Evolutionary conservation across 805 yeast genomes (phyloP).

Genomic region (Hanseniaspora taiwanica): DNA sequence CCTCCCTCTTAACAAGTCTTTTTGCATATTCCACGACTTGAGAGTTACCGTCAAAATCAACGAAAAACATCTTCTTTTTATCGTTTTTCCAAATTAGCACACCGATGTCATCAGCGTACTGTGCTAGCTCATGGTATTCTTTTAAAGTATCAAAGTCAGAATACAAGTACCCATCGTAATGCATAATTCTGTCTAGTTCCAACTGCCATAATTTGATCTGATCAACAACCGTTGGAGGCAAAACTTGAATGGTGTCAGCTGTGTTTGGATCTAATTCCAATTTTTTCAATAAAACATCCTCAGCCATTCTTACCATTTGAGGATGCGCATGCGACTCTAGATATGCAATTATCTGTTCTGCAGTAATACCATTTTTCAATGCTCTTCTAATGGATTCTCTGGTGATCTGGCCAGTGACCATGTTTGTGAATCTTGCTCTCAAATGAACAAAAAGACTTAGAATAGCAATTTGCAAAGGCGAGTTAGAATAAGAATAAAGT

Average conservation of each 20-base stretch:
- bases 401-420: conserved; percentile 88
- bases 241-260: conserved; percentile 42
- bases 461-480: conserved; percentile 90
- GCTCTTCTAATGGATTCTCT: conserved; percentile 86
- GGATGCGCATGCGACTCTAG: conserved; percentile 88
- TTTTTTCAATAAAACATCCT: conserved; percentile 52
- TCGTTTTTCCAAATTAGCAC: conserved; percentile 81
- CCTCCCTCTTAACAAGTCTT: conserved; percentile 30
- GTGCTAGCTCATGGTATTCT: conserved; percentile 59
- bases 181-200: conserved; percentile 82
- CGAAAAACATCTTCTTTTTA: conserved; percentile 60
- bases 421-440: conserved; percentile 72
- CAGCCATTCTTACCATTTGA: conserved; percentile 68
- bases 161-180: conserved; percentile 77
- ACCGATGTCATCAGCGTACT: conserved; percentile 84
- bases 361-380: conserved; percentile 75
- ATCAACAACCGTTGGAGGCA: conserved; percentile 95
- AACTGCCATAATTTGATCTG: conserved; percentile 94
- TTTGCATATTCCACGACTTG: conserved; percentile 89
- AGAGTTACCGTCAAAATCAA: conserved; percentile 71
- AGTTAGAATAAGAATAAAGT: conserved; percentile 81
- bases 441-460: conserved; percentile 78
- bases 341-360: conserved; percentile 86
- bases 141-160: conserved; percentile 68
- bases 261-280: conserved; percentile 38